Percentiles rank a stretch among this genome's conserved stretches.
These are phyloP conservation scores for Nemania diffusa DNA, from an alignment of 2,329 filamentous ascomycete genomes.

Conservation along the genomic window DNA sequence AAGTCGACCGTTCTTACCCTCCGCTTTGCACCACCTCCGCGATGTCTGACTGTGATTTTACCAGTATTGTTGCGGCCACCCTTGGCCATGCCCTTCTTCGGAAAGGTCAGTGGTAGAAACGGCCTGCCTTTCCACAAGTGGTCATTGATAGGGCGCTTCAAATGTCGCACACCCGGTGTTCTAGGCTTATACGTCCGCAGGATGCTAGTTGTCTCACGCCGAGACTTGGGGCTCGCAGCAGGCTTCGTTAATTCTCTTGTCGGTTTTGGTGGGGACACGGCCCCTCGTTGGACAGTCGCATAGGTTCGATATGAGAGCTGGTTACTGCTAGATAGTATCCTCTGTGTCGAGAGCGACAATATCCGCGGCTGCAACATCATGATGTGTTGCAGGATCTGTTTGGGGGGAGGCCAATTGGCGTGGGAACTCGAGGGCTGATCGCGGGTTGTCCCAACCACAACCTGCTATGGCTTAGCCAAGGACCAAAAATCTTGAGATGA, in stretches of 20 bases:
- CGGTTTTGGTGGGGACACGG: constrained; percentile 32
- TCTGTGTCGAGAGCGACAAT: constrained; percentile 44
- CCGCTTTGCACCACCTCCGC: constrained; percentile 90
- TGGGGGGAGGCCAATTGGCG: constrained; percentile 24
- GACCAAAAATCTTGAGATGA: constrained; percentile 44
- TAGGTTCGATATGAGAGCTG: constrained; percentile 44
- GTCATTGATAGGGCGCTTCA: constrained; percentile 92
- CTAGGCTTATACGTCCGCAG: constrained; percentile 92
- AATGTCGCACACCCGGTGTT: constrained; percentile 90
- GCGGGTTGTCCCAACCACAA: constrained; percentile 25
- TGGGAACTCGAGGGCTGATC: constrained; percentile 11
- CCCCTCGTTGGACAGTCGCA: constrained; percentile 43
- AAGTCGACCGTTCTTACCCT: constrained; percentile 95
- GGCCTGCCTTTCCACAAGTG: constrained; percentile 96
- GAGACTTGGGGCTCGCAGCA: constrained; percentile 34
- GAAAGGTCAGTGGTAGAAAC: constrained; percentile 82
- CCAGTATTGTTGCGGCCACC: constrained; percentile 93
- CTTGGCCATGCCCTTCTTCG: constrained; percentile 91
- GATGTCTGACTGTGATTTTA: constrained; percentile 86
- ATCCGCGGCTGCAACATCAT: constrained; percentile 50
- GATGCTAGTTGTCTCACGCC: constrained; percentile 53
- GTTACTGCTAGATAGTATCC: constrained; percentile 41
- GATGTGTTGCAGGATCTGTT: constrained; percentile 37
- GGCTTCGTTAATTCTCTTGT: constrained; percentile 33
- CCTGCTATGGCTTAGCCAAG: neutral